Base-by-base conservation (phyloP, 805 yeast genomes). In the Cyberlindnera euphorbiiphila region DNA sequence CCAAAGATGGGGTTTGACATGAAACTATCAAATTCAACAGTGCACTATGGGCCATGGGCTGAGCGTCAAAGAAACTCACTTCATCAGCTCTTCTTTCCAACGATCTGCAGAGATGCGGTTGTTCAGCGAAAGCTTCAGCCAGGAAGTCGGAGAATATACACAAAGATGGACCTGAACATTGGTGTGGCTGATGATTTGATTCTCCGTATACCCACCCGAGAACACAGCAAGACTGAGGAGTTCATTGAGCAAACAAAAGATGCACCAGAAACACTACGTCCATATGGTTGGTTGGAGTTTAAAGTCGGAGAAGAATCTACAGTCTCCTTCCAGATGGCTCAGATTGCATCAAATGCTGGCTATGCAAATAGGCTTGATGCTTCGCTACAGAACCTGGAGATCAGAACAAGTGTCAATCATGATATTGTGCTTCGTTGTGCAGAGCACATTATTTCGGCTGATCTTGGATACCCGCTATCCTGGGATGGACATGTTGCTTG, bases 11-110 rank as follows among this genome's bases (percentile, higher is more conserved):
- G 89, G 0, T 49, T 81, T 7, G 81, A 81, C 36, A 35, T 89
- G 8, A 67, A 66, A 11, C 46, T 86, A 2, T 67, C 72, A 2
- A 71, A 74, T 37, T 78, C 87, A 0, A 78, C 85, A 0, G 62
- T 87, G 1, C 81, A 81, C 48, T 89, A 86, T 54, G 98, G 98
- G 0, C 95, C 98, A 0, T 91, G 97, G 96, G 85, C 96, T 0
- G 95, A 93, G 42, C 76, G 91, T 25, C 95, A 93, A 57, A 59
- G 95, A 13, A 68, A 68, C 2, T 72, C 78, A 2, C 51, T 89
- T 9, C 88, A 81, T 39, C 61, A 66, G 12, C 62, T 80, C 61
- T 62, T 93, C 17, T 76, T 82, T 39, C 98, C 98, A 0, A 57
- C 71, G 0, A 55, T 77, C 5, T 74, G 82, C 18, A 61, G 80